A percentile compares a stretch with the other conserved stretches of the same genome.
phyloP scores from a whole-genome alignment of 2,329 filamentous ascomycete species.

The Escovopsis sp. region DNA sequence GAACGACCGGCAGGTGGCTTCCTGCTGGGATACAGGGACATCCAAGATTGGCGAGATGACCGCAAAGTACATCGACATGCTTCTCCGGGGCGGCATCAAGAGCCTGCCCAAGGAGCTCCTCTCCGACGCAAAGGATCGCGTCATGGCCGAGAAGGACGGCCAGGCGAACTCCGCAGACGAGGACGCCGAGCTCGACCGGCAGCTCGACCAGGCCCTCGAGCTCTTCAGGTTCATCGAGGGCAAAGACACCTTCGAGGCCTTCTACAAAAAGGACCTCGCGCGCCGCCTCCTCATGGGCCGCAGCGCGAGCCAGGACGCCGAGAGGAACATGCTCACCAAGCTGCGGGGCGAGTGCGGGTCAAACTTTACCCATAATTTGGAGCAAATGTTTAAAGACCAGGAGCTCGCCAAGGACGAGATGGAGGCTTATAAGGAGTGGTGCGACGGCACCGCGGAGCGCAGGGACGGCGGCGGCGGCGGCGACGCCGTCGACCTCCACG shows the following conservation, averaged over 20 bases:
- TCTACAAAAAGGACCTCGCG: constrained; percentile 96
- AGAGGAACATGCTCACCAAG: constrained; percentile 86
- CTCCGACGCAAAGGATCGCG: constrained; percentile 44
- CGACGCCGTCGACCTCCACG: constrained; percentile 44
- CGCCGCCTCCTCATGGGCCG: constrained; percentile 78
- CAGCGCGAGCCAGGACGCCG: constrained; percentile 87
- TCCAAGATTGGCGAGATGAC: constrained; percentile 98
- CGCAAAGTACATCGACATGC: constrained; percentile 85
- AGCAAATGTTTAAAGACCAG: constrained; percentile 99
- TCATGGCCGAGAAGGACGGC: constrained; percentile 43
- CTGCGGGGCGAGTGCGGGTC: constrained; percentile 87
- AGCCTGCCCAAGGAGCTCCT: constrained; percentile 57
- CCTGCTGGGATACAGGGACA: constrained; percentile 66
- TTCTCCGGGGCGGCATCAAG: constrained; percentile 78
- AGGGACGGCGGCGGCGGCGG: constrained; percentile 21
- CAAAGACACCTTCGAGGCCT: constrained; percentile 95
- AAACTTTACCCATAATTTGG: constrained; percentile 89
- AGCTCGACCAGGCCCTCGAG: constrained; percentile 84
- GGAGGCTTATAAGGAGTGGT: constrained; percentile 64
- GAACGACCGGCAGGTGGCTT: constrained; percentile 66
- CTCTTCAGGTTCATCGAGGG: constrained; percentile 94
- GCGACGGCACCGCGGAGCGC: constrained; percentile 33
- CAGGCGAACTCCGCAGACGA: constrained; percentile 64
- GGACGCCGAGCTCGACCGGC: constrained; percentile 79
- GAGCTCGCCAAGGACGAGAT: constrained; percentile 89